Conservation (phyloP, 2,329 filamentous ascomycete species). For the Metarhizium guizhouense region DNA sequence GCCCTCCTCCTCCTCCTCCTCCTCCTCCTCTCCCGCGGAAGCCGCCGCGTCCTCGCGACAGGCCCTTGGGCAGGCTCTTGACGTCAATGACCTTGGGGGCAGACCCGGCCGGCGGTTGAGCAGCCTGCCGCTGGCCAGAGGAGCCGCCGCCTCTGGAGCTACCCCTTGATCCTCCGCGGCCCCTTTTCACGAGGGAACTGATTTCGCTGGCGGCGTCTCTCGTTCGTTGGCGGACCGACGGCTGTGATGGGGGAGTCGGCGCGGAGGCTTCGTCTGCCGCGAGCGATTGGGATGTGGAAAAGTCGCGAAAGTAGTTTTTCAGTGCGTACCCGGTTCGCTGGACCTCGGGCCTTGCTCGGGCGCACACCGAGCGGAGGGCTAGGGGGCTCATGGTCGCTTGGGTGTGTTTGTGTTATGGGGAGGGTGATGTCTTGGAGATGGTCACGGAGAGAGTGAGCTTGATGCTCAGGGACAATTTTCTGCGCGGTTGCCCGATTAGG, state of each 20-base stretch:
- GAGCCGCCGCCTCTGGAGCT: background rate
- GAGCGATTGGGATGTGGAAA: conserved; percentile 28
- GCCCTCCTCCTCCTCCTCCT: background rate
- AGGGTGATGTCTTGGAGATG: background rate
- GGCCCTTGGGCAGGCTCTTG: conserved; percentile 25
- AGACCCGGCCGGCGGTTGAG: conserved; percentile 5
- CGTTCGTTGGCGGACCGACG: conserved; percentile 20
- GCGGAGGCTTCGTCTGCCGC: conserved; percentile 17
- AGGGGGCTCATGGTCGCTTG: conserved; percentile 27
- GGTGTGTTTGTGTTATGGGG: conserved; percentile 1
- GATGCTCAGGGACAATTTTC: conserved; percentile 8
- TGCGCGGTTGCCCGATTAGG: background rate
- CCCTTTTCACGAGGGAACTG: conserved; percentile 18
- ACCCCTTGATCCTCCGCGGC: conserved; percentile 3
- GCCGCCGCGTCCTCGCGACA: conserved; percentile 17
- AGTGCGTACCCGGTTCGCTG: conserved; percentile 21
- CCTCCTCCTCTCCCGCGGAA: conserved; percentile 9
- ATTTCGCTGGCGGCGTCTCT: conserved; percentile 26
- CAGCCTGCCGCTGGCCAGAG: background rate
- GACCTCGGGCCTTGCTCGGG: conserved; percentile 25
- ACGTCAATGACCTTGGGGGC: conserved; percentile 30
- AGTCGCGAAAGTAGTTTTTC: conserved; percentile 17
- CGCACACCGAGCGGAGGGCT: conserved; percentile 27
- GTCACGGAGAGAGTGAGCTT: conserved; percentile 4
- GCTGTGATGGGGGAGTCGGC: conserved; percentile 11